Base-by-base conservation (phyloP, 306 rosid genomes). In the Coriaria nepalensis region DNA sequence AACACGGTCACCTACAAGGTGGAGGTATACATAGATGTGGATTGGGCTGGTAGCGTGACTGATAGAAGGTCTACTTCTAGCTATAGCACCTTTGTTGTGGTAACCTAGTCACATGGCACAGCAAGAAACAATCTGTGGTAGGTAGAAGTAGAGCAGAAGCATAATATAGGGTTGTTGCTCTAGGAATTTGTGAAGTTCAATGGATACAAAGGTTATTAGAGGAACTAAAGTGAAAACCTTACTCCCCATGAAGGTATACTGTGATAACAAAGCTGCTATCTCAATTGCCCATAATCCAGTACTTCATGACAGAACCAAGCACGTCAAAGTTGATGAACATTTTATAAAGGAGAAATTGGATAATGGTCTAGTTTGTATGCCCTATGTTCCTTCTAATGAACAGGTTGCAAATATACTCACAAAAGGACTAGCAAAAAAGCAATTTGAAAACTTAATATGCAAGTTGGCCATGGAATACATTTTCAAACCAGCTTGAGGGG, bases 401-500 rank as follows among this genome's bases (percentile, higher is more conserved):
- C n/a, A n/a, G 13, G 5, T 44, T 44, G 48, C 48, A 10, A 7
- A 44, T 10, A 44, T 44, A 2, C 5, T 44, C 14, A 2, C 48
- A 6, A 10, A 12, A 13, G 48, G 14, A 7, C 48, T 10, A 7
- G 7, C 11, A 13, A 44, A 11, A 7, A 44, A 9, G 14, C 6
- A 44, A 9, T 44, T 12, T 9, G 6, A 13, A n/a, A n/a, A n/a
- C 7, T 43, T 43, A 15, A 43, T 43, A n/a, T 8, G n/a, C 48
- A 44, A 9, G 12, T 13, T 13, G 0, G 14, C 14, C 6, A 44
- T 44, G 4, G 7, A 44, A 44, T 0, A 44, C 11, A 5, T 43
- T 43, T 44, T 44, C 48, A 44, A 44, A 44, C 7, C 48, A 8
- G 47, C 9, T 43, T 43, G 47, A 43, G 47, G 47, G 47, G 47